Evolutionary conservation across 768 basidiomycete species (phyloP).

Genomic region (Symmetrospora coprosmae): DNA sequence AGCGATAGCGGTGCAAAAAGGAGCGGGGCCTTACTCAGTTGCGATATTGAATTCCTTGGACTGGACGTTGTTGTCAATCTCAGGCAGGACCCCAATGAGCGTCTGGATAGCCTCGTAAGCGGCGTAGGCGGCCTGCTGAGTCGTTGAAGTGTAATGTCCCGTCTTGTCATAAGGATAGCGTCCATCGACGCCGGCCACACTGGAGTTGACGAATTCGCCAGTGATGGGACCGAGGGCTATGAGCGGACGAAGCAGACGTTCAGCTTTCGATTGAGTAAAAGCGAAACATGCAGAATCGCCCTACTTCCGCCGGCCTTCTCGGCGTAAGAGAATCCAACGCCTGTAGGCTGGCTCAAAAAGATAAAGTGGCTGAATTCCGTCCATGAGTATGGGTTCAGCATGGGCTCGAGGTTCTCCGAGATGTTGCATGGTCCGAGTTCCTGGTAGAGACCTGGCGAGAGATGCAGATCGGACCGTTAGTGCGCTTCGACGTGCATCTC

Average conservation of each 20-base stretch:
- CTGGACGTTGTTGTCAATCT: conserved; percentile 7
- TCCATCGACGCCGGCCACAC: neutral
- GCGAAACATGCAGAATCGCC: no score
- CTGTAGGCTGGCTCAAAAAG: conserved; percentile 12
- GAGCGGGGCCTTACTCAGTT: neutral
- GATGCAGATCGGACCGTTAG: no score
- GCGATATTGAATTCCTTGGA: conserved; percentile 16
- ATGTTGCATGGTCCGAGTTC: conserved; percentile 49
- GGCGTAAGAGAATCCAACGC: conserved; percentile 14
- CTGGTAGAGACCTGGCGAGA: conserved; percentile 52
- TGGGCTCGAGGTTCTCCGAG: conserved; percentile 45
- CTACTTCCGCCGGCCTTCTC: conserved; percentile 2
- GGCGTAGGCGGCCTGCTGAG: conserved; percentile 5
- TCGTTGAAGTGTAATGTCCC: neutral
- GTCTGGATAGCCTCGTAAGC: conserved; percentile 18
- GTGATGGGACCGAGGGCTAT: conserved; percentile 1
- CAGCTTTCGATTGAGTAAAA: no score
- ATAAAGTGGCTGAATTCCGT: conserved; percentile 46
- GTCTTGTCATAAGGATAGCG: neutral
- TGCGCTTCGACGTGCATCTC: no score
- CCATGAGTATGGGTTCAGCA: conserved; percentile 48
- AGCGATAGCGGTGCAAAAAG: no score
- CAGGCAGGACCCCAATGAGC: neutral
- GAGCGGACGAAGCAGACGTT: no score
- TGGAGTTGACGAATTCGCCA: neutral